These are phyloP conservation scores for Inonotus obliquus DNA, from an alignment of 1,284 basidiomycete species.

Conservation along the genomic window DNA sequence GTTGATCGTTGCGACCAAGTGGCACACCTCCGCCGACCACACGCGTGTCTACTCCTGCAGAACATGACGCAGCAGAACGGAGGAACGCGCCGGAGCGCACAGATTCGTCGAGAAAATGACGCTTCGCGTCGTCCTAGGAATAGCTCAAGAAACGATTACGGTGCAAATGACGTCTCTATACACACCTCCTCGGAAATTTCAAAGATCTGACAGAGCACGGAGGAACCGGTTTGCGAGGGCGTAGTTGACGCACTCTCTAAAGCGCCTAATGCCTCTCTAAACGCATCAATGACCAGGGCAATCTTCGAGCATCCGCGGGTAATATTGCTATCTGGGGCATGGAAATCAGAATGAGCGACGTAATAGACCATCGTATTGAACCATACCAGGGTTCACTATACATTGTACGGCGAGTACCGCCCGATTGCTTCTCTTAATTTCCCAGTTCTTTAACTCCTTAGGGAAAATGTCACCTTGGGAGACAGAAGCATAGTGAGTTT, in stretches of 20 bases:
- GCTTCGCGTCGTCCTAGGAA: not conserved
- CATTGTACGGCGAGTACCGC: slow-evolving; percentile 39
- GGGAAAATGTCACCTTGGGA: slow-evolving; percentile 31
- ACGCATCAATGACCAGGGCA: slow-evolving; percentile 30
- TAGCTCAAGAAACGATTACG: not conserved
- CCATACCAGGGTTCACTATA: slow-evolving; percentile 35
- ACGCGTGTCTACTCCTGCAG: not conserved
- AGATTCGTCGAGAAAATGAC: not conserved
- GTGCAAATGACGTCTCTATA: not conserved
- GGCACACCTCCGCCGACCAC: slow-evolving; percentile 7
- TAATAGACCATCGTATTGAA: not conserved
- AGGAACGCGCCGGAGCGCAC: slow-evolving; percentile 9
- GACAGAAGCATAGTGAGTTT: slow-evolving; percentile 38
- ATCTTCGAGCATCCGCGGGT: slow-evolving; percentile 34
- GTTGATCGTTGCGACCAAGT: not conserved
- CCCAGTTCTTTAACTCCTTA: slow-evolving; percentile 32
- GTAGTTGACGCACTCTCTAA: slow-evolving; percentile 1
- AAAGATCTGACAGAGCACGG: slow-evolving; percentile 8
- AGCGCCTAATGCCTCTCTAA: slow-evolving; percentile 30
- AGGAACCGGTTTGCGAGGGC: not conserved
- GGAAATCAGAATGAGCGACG: not conserved
- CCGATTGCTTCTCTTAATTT: slow-evolving; percentile 27
- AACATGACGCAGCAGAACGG: not conserved
- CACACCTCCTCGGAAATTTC: slow-evolving; percentile 14
- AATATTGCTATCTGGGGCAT: slow-evolving; percentile 34